A percentile compares a stretch with the other conserved stretches of the same genome.
Evolutionary conservation across 1,139 yeast species (phyloP).

Genomic region (Sugiyamaella grinbergsii): DNA sequence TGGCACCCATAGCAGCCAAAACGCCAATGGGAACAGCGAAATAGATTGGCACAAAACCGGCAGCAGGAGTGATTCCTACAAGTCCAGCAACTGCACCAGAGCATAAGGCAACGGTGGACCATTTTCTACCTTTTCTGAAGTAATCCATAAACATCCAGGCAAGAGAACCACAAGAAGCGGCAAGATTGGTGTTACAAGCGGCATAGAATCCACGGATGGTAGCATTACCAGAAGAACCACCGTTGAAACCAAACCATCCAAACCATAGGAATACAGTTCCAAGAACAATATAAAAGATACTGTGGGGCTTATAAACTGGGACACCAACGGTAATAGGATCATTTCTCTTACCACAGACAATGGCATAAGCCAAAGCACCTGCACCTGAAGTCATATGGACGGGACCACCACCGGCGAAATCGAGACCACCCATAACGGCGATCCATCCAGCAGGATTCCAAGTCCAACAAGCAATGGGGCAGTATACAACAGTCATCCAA

Average conservation of each 20-base stretch:
- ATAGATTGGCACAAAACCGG: slow-evolving; percentile 93
- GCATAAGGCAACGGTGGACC: slow-evolving; percentile 95
- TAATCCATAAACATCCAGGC: slow-evolving; percentile 93
- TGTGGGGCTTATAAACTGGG: slow-evolving; percentile 83
- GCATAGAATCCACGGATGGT: slow-evolving; percentile 93
- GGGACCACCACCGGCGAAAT: slow-evolving; percentile 98
- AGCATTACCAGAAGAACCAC: slow-evolving; percentile 94
- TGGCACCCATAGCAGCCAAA: slow-evolving; percentile 75
- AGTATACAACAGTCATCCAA: slow-evolving; percentile 96
- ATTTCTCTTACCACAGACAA: slow-evolving; percentile 86
- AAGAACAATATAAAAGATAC: slow-evolving; percentile 70
- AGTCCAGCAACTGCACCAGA: slow-evolving; percentile 92
- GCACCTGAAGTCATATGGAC: slow-evolving; percentile 95
- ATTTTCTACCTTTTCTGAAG: slow-evolving; percentile 83
- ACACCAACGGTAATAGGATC: slow-evolving; percentile 61
- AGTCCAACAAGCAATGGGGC: slow-evolving; percentile 95
- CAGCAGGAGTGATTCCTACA: slow-evolving; percentile 96
- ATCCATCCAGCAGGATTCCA: slow-evolving; percentile 96
- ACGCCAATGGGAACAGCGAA: slow-evolving; percentile 82
- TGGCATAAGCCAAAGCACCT: slow-evolving; percentile 91
- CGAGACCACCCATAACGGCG: slow-evolving; percentile 75
- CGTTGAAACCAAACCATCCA: slow-evolving; percentile 98
- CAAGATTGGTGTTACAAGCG: slow-evolving; percentile 85
- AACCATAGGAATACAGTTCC: slow-evolving; percentile 96
- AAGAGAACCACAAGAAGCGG: slow-evolving; percentile 89